phyloP scores from a whole-genome alignment of 202 grass and related monocot genomes.

The Elaeis oleifera region DNA sequence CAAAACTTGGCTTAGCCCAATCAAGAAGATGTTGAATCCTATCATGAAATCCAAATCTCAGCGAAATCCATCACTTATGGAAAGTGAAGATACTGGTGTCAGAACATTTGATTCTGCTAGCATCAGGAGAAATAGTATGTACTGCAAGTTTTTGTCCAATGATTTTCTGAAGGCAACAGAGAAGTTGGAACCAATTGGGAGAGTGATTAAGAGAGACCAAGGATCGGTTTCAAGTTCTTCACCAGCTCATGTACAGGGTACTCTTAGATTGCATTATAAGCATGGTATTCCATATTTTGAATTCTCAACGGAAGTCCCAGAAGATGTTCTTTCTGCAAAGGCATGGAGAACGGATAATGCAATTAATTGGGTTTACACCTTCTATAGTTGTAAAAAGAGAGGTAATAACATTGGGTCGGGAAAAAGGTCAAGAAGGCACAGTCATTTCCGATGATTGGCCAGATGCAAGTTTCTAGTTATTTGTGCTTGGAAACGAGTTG shows the following conservation, averaged over 20 bases:
- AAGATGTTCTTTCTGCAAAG: constrained; percentile 63
- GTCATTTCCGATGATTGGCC: constrained; percentile 45
- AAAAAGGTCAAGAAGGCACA: constrained; percentile 44
- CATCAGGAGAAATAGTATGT: constrained; percentile 30
- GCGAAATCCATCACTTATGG: constrained; percentile 34
- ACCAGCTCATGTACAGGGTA: constrained; percentile 68
- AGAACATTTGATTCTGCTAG: constrained; percentile 1
- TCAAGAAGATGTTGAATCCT: constrained; percentile 76
- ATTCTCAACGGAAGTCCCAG: constrained; percentile 53
- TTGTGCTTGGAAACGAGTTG: constrained; percentile 62
- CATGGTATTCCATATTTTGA: constrained; percentile 49
- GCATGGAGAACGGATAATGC: constrained; percentile 65
- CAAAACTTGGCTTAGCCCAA: constrained; percentile 48
- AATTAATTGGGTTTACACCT: constrained; percentile 93
- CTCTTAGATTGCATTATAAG: constrained; percentile 65
- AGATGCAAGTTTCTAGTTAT: constrained; percentile 31
- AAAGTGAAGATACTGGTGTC: constrained; percentile 28
- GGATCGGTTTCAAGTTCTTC: constrained; percentile 36
- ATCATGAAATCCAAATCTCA: constrained; percentile 85
- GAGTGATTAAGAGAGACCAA: constrained; percentile 23
- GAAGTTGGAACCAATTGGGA: constrained; percentile 15
- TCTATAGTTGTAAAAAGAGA: constrained; percentile 54
- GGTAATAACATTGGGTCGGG: constrained; percentile 37
- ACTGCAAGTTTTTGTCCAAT: constrained; percentile 64
- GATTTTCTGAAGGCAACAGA: constrained; percentile 43